These are phyloP conservation scores for Ophiocordyceps sinensis DNA, from an alignment of 2,329 filamentous ascomycete species.

Conservation along the genomic window DNA sequence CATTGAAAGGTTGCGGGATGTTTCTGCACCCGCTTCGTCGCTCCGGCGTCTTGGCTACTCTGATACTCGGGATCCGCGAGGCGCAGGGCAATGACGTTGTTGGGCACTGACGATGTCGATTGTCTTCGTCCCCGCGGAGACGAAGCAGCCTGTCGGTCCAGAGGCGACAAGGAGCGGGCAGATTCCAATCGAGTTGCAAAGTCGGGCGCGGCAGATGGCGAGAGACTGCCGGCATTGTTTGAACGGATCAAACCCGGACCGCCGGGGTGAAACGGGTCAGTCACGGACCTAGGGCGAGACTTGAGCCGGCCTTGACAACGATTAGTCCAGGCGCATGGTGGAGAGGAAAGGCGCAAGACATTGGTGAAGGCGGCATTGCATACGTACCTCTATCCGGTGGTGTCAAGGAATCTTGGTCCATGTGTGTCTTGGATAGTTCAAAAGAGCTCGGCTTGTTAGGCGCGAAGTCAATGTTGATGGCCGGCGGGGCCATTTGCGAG, in stretches of 20 bases:
- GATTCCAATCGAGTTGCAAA: slow-evolving; percentile 29
- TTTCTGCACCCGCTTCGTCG: slow-evolving; percentile 78
- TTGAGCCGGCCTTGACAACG: slow-evolving; percentile 27
- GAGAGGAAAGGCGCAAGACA: neutral
- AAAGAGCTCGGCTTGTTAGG: slow-evolving; percentile 39
- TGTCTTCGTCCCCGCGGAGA: slow-evolving; percentile 32
- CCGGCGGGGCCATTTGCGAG: slow-evolving; percentile 74
- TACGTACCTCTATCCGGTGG: slow-evolving; percentile 64
- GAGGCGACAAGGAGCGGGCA: slow-evolving; percentile 43
- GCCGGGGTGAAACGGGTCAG: slow-evolving; percentile 42
- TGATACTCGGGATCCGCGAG: slow-evolving; percentile 81
- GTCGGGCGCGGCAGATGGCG: slow-evolving; percentile 35
- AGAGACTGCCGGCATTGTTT: slow-evolving; percentile 26
- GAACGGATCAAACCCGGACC: slow-evolving; percentile 24
- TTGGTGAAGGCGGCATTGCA: slow-evolving; percentile 8
- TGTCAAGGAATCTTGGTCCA: slow-evolving; percentile 66
- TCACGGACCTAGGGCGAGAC: slow-evolving; percentile 40
- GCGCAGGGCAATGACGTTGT: slow-evolving; percentile 66
- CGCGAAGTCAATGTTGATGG: slow-evolving; percentile 88
- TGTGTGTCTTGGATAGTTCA: slow-evolving; percentile 42
- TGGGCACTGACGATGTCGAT: slow-evolving; percentile 48
- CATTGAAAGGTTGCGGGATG: slow-evolving; percentile 97
- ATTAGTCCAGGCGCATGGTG: neutral
- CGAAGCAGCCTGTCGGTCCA: slow-evolving; percentile 32
- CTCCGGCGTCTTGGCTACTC: slow-evolving; percentile 44